phyloP scores from a whole-genome alignment of 805 yeast genomes.

The Lachancea thermotolerans region DNA sequence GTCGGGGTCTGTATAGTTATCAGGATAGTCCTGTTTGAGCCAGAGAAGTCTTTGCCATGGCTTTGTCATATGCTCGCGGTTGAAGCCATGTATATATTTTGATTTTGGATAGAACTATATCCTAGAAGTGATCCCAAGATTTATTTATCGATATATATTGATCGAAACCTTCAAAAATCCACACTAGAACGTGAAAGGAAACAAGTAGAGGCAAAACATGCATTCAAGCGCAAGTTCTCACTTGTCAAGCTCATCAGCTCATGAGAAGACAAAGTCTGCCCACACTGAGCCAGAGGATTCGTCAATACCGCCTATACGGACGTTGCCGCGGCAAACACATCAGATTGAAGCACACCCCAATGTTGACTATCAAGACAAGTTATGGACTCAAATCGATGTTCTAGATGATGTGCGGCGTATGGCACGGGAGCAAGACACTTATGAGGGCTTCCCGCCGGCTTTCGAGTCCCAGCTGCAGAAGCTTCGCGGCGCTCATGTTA shows the following conservation, averaged over 20 bases:
- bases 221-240: slow-evolving; percentile 3
- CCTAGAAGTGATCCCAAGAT: neutral
- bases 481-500: slow-evolving; percentile 51
- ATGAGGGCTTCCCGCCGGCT: slow-evolving; percentile 36
- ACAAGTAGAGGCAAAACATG: neutral
- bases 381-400: slow-evolving; percentile 85
- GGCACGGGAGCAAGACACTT: slow-evolving; percentile 44
- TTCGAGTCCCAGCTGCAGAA: slow-evolving; percentile 35
- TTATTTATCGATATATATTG: neutral
- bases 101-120: neutral
- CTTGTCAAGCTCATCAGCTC: slow-evolving; percentile 1
- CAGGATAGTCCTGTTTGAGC: slow-evolving; percentile 81
- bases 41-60: slow-evolving; percentile 85
- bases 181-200: neutral
- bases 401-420: slow-evolving; percentile 69
- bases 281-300: neutral
- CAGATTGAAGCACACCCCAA: slow-evolving; percentile 38
- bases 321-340: slow-evolving; percentile 6
- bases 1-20: slow-evolving; percentile 78
- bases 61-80: slow-evolving; percentile 11
- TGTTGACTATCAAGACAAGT: slow-evolving; percentile 62
- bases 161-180: neutral
- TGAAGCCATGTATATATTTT: neutral
- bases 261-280: neutral
- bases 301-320: slow-evolving; percentile 3